phyloP scores from a whole-genome alignment of 176 grass and related monocot species.

The Coix lacrymajobi region DNA sequence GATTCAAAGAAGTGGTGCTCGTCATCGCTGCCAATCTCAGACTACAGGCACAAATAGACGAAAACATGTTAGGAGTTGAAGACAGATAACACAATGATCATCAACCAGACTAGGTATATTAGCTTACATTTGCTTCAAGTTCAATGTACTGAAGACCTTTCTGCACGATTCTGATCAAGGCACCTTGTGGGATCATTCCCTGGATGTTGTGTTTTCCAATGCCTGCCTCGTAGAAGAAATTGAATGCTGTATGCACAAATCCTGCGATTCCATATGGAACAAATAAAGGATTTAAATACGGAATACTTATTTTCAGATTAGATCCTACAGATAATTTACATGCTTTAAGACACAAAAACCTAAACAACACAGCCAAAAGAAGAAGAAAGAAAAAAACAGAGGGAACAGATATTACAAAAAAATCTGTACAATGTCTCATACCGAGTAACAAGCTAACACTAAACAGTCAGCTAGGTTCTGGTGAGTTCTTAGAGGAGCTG shows the following conservation, averaged over 20 bases:
- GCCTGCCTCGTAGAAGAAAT: constrained; percentile 31
- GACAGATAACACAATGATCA: neutral
- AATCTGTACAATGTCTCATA: neutral
- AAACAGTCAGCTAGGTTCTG: neutral
- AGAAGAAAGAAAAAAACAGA: no score
- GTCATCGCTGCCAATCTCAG: constrained; percentile 7
- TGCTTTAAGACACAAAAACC: neutral
- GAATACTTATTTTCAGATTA: neutral
- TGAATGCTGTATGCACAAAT: constrained; percentile 39
- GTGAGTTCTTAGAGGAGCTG: neutral
- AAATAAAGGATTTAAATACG: neutral
- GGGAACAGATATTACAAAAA: no score
- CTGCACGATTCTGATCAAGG: constrained; percentile 32
- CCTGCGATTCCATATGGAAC: constrained; percentile 16
- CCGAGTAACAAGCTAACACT: neutral
- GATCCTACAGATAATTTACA: neutral
- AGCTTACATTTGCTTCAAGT: constrained; percentile 39
- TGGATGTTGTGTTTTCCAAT: constrained; percentile 17
- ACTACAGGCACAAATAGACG: constrained; percentile 6
- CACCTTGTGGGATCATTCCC: constrained; percentile 22
- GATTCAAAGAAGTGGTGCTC: constrained; percentile 31
- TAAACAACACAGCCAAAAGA: neutral
- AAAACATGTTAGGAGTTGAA: neutral
- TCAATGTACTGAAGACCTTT: constrained; percentile 45
- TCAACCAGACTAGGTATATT: neutral